Evolutionary conservation across 2,329 filamentous ascomycete genomes (phyloP).

Genomic region (Hortaea sp.): DNA sequence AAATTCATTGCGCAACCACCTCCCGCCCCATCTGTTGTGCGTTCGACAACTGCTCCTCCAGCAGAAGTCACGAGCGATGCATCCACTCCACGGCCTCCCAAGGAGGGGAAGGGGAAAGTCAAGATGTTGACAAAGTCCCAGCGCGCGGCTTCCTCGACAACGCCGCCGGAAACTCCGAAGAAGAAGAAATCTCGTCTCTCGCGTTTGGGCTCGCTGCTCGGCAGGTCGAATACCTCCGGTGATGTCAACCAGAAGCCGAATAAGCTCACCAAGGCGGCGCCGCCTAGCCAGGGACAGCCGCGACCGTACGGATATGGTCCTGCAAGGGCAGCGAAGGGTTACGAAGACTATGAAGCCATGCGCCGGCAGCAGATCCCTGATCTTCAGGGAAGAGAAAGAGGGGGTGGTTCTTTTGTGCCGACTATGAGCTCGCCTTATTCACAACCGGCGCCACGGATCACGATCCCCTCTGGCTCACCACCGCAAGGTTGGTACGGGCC

Average conservation of each 20-base stretch:
- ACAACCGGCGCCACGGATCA: neutral
- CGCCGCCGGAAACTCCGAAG: constrained; percentile 10
- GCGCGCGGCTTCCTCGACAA: constrained; percentile 16
- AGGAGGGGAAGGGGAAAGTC: neutral
- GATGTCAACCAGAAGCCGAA: constrained; percentile 19
- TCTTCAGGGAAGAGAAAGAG: neutral
- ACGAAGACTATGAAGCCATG: constrained; percentile 13
- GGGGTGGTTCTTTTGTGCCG: too few relatives aligned
- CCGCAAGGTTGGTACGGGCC: constrained; percentile 17
- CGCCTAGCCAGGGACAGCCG: constrained; percentile 4
- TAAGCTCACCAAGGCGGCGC: constrained; percentile 25
- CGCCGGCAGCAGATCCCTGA: constrained; percentile 10
- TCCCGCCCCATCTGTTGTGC: too few relatives aligned
- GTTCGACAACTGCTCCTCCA: too few relatives aligned
- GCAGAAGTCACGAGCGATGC: too few relatives aligned
- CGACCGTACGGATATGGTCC: neutral
- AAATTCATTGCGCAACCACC: neutral
- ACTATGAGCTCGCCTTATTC: neutral
- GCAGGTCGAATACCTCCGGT: constrained; percentile 25
- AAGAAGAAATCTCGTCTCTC: constrained; percentile 37
- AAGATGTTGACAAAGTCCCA: constrained; percentile 22
- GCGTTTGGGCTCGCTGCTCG: constrained; percentile 33
- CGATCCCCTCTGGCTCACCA: constrained; percentile 3
- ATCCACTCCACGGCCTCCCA: neutral
- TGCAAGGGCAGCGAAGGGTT: constrained; percentile 5